Evolutionary conservation across 2,329 filamentous ascomycete genomes (phyloP), one percentile per base, ranked within the genome.

Genomic region (Ophiostoma himal-ulmi): DNA sequence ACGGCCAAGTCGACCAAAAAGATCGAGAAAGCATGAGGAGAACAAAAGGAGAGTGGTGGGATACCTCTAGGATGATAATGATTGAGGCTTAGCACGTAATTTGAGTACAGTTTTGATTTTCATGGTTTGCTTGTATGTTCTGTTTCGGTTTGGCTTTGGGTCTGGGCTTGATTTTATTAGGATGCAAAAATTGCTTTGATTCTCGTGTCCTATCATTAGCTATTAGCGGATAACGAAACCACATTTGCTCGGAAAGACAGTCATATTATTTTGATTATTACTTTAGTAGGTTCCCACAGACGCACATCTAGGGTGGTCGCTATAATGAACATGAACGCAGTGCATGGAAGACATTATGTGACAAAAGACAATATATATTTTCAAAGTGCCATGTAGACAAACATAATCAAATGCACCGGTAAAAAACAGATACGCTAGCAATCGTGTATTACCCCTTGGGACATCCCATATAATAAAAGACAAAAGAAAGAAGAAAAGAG

Each of bases 1-100:
- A 94, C 92, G 0, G 93, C 93, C 60, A 96, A 91, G 82, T 88
- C 88, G 72, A 89, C 88, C 69, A 89, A 88, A 74, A 91, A 88
- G 79, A 81, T 86, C 22, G 57, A 69, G 34, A 48, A 48, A 36
- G 8, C 62, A 41, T 65, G 62, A 65, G 62, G 36, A 2, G 17
- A 65, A 13, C 14, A n/a, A 30, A 30, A 26, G n/a, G 22, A 60
- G n/a, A 44, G 17, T 48, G 6, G 2, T 48, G 44, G 37, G 11
- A n/a, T 20, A 20, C 44, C 44, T 48, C 44, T 48, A 20, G 44
- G 44, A 2, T 48, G 17, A 48, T 3, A 20, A 48, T 48, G 44
- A 20, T 48, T n/a, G 44, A 17, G 8, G 44, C 17, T 2, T n/a
- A 20, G 44, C 44, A 20, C 17, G 3, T 48, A 20, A 20, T 34